These are phyloP conservation scores for Laburnicola sp. DNA, from an alignment of 2,329 filamentous ascomycete species.

Conservation along the genomic window DNA sequence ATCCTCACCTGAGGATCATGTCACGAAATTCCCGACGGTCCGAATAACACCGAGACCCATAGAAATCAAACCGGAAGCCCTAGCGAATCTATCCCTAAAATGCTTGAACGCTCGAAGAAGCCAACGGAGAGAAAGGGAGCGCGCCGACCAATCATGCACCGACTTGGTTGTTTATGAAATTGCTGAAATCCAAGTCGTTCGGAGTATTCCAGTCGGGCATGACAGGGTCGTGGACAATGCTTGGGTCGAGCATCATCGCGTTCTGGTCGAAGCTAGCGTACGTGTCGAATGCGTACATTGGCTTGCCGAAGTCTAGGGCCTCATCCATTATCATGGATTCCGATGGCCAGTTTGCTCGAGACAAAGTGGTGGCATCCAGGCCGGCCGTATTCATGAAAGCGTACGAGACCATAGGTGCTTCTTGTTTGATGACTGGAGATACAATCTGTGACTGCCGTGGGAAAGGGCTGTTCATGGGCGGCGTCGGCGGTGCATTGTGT, in stretches of 20 bases:
- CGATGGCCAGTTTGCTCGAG: conserved; percentile 33
- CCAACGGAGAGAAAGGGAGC: conserved; percentile 22
- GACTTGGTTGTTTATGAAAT: conserved; percentile 42
- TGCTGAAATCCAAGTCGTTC: conserved; percentile 43
- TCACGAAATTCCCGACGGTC: conserved; percentile 15
- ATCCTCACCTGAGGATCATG: no score
- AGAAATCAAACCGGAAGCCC: conserved; percentile 22
- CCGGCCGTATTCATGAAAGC: conserved; percentile 35
- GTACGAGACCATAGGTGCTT: conserved; percentile 33
- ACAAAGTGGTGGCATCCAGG: conserved; percentile 37
- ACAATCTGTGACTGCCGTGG: conserved; percentile 39
- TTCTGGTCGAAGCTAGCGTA: conserved; percentile 37
- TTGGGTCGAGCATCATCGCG: conserved; percentile 39
- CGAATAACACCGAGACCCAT: conserved; percentile 26
- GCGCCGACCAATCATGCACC: conserved; percentile 31
- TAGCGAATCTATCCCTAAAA: conserved; percentile 30
- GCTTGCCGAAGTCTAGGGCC: conserved; percentile 40
- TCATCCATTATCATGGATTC: conserved; percentile 45
- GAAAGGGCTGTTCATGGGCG: conserved; percentile 45
- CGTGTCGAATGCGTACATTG: conserved; percentile 38
- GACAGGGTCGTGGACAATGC: conserved; percentile 36
- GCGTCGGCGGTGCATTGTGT: conserved; percentile 42
- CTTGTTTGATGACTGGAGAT: conserved; percentile 37
- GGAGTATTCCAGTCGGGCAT: conserved; percentile 42
- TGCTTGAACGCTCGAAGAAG: conserved; percentile 42